These are phyloP conservation scores for Mortierella antarctica DNA, from an alignment of 192 early-diverging fungal genomes.

Conservation along the genomic window DNA sequence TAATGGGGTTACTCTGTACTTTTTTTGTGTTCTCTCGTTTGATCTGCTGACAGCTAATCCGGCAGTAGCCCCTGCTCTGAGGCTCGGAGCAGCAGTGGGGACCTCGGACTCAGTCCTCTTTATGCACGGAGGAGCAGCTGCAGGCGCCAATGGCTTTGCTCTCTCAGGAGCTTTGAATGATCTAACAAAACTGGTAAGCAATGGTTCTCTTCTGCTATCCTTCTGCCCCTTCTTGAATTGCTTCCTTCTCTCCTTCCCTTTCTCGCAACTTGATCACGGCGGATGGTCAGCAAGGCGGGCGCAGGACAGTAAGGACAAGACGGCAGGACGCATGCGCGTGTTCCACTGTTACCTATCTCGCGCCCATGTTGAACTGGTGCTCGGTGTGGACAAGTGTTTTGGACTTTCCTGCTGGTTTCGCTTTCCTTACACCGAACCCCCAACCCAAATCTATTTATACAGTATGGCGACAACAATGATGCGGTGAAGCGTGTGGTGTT, in stretches of 20 bases:
- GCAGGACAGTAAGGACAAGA: no score
- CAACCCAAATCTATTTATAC: slow-evolving; percentile 24
- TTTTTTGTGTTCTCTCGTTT: background rate
- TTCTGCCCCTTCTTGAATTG: background rate
- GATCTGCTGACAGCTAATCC: slow-evolving; percentile 20
- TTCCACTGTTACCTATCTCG: no score
- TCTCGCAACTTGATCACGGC: background rate
- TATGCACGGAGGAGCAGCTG: slow-evolving; percentile 35
- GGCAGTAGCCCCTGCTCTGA: slow-evolving; percentile 36
- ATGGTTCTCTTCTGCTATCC: background rate
- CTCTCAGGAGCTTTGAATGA: slow-evolving; percentile 33
- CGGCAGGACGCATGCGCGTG: no score
- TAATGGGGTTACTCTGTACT: slow-evolving; percentile 2
- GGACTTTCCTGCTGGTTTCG: background rate
- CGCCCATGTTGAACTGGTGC: no score
- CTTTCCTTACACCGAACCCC: slow-evolving; percentile 3
- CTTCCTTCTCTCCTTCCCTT: background rate
- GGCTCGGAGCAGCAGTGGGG: slow-evolving; percentile 41
- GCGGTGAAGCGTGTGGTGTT: no score
- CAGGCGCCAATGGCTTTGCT: slow-evolving; percentile 20
- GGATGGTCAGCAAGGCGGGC: no score
- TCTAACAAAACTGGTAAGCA: slow-evolving; percentile 44
- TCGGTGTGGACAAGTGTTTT: no score
- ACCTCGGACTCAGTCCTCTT: slow-evolving; percentile 20
- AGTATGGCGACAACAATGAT: background rate